These are phyloP conservation scores for Psidium friedrichsthalianum DNA, from an alignment of 345 rosid genomes.

Conservation along the genomic window DNA sequence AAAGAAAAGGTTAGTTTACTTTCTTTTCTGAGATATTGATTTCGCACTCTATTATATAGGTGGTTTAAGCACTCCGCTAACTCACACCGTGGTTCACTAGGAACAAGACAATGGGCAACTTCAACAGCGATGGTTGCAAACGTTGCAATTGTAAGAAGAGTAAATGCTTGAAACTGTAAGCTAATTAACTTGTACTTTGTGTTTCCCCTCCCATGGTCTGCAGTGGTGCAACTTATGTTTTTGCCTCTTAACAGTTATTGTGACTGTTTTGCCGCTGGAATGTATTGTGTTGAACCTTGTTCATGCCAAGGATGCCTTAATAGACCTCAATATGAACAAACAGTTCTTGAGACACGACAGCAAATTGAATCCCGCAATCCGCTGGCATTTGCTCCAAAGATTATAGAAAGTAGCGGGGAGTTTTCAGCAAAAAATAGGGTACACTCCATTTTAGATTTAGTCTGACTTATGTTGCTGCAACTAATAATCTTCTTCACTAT, in stretches of 20 bases:
- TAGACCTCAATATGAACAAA: slow-evolving; percentile 39
- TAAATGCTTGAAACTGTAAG: slow-evolving; percentile 61
- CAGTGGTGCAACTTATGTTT: background rate
- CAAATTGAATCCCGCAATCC: slow-evolving; percentile 52
- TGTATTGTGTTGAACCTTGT: slow-evolving; percentile 45
- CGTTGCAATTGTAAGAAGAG: slow-evolving; percentile 51
- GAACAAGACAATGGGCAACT: slow-evolving; percentile 23
- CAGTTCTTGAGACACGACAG: slow-evolving; percentile 42
- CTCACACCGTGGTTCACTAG: slow-evolving; percentile 10
- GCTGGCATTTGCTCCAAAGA: slow-evolving; percentile 57
- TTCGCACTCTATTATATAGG: background rate
- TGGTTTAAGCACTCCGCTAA: background rate
- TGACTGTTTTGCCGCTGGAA: slow-evolving; percentile 62
- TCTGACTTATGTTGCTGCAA: background rate
- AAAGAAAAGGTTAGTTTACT: slow-evolving; percentile 29
- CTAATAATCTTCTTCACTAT: slow-evolving; percentile 1
- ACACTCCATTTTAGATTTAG: background rate
- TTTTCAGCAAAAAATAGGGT: slow-evolving; percentile 13
- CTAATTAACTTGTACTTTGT: background rate
- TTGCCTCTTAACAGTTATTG: slow-evolving; percentile 36
- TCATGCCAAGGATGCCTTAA: slow-evolving; percentile 50
- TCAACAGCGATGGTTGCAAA: slow-evolving; percentile 37
- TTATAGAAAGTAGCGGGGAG: slow-evolving; percentile 16
- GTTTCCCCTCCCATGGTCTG: background rate
- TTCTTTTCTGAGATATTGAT: background rate